phyloP scores from a whole-genome alignment of 768 basidiomycete species.

The Xanthoconium stramineum region DNA sequence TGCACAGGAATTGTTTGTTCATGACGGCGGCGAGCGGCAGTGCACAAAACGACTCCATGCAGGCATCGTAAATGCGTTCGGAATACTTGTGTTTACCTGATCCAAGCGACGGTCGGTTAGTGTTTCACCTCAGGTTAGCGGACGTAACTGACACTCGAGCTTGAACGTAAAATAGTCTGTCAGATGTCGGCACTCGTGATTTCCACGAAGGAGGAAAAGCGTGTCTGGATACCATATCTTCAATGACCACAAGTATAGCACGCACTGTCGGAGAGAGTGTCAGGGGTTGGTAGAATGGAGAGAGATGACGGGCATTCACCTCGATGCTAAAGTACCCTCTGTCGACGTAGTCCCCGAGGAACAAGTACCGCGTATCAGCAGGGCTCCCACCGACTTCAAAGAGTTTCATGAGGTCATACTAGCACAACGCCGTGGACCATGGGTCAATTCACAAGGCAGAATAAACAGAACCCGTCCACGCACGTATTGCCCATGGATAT shows the following conservation, averaged over 20 bases:
- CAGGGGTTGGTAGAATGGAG: neutral
- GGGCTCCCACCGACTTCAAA: constrained; percentile 94
- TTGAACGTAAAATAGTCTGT: constrained; percentile 99
- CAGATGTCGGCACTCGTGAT: constrained; percentile 97
- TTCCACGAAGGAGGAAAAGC: constrained; percentile 93
- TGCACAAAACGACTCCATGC: constrained; percentile 96
- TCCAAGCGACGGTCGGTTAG: neutral
- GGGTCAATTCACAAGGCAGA: constrained; percentile 16
- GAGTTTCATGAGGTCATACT: constrained; percentile 95
- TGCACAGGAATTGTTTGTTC: constrained; percentile 99
- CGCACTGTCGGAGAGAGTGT: constrained; percentile 58
- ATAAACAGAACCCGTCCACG: constrained; percentile 28
- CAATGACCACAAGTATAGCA: constrained; percentile 94
- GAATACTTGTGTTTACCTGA: constrained; percentile 99
- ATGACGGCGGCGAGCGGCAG: constrained; percentile 95
- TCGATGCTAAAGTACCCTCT: constrained; percentile 93
- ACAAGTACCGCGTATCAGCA: constrained; percentile 90
- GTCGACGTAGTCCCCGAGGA: constrained; percentile 92
- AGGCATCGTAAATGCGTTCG: constrained; percentile 92
- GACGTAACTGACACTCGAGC: constrained; percentile 75
- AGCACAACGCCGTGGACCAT: constrained; percentile 1
- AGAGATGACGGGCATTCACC: constrained; percentile 38
- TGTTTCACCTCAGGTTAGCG: neutral
- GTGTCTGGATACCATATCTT: constrained; percentile 99
- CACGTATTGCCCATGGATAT: constrained; percentile 99